Conservation (phyloP, 164 flowering plant species). For the Dillenia turbinata region DNA sequence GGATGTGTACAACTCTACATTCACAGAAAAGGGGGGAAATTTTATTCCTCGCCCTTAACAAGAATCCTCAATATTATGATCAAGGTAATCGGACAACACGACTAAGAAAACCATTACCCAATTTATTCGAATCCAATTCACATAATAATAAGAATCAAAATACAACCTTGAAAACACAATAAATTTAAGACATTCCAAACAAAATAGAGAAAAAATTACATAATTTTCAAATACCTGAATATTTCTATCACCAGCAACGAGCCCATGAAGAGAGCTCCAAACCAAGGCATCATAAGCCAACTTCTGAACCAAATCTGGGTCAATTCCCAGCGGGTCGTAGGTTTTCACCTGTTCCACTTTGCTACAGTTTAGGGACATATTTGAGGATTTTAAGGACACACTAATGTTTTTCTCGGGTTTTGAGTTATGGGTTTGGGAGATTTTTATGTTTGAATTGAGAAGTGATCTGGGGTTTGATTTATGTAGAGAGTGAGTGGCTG, state of each 20-base stretch:
- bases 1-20: no score
- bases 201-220: not conserved
- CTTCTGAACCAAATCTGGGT: slow-evolving; percentile 49
- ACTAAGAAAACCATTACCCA: no score
- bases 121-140: no score
- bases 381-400: slow-evolving; percentile 6
- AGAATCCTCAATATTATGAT: no score
- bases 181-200: not conserved
- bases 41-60: no score
- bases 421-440: slow-evolving; percentile 13
- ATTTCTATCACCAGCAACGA: slow-evolving; percentile 76
- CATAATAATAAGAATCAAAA: no score
- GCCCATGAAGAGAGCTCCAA: slow-evolving; percentile 93
- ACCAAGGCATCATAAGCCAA: slow-evolving; percentile 81
- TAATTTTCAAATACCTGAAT: slow-evolving; percentile 37
- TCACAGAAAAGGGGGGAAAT: no score
- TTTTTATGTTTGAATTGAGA: slow-evolving; percentile 5
- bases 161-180: no score
- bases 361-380: slow-evolving; percentile 18
- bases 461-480: slow-evolving; percentile 7
- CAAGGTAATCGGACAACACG: no score
- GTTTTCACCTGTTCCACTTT: slow-evolving; percentile 22
- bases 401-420: slow-evolving; percentile 11
- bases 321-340: slow-evolving; percentile 38
- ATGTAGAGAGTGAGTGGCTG: slow-evolving; percentile 2